Percentiles rank a stretch among this genome's conserved stretches.
Conservation (phyloP, 2,329 filamentous ascomycete species). For the Colletotrichum paranaense region DNA sequence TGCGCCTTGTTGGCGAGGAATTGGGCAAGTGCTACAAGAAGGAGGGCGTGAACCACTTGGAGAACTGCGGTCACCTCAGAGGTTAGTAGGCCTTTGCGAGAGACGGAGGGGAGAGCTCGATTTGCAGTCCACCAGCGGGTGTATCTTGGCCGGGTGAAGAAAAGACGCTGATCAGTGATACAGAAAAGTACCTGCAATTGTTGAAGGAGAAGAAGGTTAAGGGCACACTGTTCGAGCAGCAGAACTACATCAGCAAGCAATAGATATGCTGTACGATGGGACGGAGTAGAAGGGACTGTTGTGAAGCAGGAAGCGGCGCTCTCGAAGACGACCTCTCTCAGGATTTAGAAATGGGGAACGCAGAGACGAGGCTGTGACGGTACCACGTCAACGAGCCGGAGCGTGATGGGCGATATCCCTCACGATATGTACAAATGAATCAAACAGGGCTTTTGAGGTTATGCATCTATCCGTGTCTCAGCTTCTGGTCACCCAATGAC, state of each 20-base stretch:
- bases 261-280: constrained; percentile 3
- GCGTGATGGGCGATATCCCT: constrained; percentile 32
- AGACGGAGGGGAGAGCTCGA: neutral
- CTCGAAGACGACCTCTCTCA: constrained; percentile 13
- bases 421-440: constrained; percentile 35
- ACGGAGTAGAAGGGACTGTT: constrained; percentile 1
- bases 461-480: constrained; percentile 20
- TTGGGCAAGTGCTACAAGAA: constrained; percentile 86
- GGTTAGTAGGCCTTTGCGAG: constrained; percentile 65
- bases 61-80: constrained; percentile 86
- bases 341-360: constrained; percentile 6
- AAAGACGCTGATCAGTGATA: constrained; percentile 8
- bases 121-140: neutral
- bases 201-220: constrained; percentile 81
- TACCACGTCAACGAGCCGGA: constrained; percentile 23
- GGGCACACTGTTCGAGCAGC: constrained; percentile 83
- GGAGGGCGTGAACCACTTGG: constrained; percentile 88
- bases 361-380: constrained; percentile 13
- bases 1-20: constrained; percentile 82
- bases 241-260: constrained; percentile 75
- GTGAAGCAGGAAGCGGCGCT: constrained; percentile 8
- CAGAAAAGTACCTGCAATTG: constrained; percentile 84
- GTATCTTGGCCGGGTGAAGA: neutral
- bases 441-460: constrained; percentile 28
- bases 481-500: too few species aligned